Conservation (phyloP, 176 grass and related monocot species). For the Zoysia pacifica region DNA sequence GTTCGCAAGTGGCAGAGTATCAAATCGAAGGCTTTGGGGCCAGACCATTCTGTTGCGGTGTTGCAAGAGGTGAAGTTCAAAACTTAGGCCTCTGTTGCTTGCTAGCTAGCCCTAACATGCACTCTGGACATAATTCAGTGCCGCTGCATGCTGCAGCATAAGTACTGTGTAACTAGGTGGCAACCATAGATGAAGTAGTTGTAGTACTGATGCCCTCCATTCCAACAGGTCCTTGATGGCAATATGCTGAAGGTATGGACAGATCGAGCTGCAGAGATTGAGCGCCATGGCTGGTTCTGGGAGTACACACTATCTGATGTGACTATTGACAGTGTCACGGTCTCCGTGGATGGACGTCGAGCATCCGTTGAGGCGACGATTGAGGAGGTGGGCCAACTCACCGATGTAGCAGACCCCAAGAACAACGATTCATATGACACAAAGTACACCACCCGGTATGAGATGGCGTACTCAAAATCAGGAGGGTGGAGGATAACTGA, state of each 20-base stretch:
- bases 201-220: neutral
- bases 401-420: constrained; percentile 36
- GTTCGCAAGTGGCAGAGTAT: constrained; percentile 87
- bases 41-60: constrained; percentile 57
- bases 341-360: constrained; percentile 63
- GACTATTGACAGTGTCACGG: constrained; percentile 66
- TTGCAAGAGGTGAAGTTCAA: constrained; percentile 71
- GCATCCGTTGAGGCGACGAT: constrained; percentile 84
- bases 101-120: neutral
- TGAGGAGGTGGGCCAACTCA: constrained; percentile 63
- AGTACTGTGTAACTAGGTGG: neutral
- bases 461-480: constrained; percentile 53
- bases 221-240: constrained; percentile 64
- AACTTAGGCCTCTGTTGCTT: neutral
- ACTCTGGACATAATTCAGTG: neutral
- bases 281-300: constrained; percentile 80
- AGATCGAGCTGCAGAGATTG: constrained; percentile 71
- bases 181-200: too few species aligned
- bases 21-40: constrained; percentile 82
- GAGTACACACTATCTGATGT: constrained; percentile 67
- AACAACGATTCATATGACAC: constrained; percentile 66
- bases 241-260: constrained; percentile 91
- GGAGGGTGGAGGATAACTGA: constrained; percentile 93
- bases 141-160: neutral
- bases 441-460: constrained; percentile 68